Evolutionary conservation across 345 rosid genomes (phyloP).

Genomic region (Ricinus communis): DNA sequence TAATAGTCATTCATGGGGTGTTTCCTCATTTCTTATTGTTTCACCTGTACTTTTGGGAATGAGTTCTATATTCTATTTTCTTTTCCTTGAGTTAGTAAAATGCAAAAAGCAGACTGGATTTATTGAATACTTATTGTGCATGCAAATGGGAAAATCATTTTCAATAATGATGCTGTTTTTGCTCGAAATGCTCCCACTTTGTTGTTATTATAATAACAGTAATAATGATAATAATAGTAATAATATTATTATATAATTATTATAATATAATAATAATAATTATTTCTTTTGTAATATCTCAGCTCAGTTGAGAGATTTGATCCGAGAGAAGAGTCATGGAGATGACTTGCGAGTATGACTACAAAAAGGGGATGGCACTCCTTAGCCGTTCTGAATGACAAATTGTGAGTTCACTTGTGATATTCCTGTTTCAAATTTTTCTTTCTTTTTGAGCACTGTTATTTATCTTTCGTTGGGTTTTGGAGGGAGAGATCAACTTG

Average conservation of each 20-base stretch:
- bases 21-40: not conserved
- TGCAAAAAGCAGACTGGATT: not conserved
- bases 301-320: conserved; percentile 85
- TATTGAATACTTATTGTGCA: not conserved
- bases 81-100: not conserved
- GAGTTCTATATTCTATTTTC: not conserved
- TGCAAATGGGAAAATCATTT: not conserved
- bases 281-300: conserved; percentile 19
- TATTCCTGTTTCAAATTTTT: not conserved
- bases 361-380: conserved; percentile 66
- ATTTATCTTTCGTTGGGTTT: not conserved
- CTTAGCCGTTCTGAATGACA: conserved; percentile 62
- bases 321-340: conserved; percentile 78
- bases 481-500: not conserved
- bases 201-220: no score
- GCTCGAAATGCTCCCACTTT: no score
- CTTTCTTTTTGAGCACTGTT: not conserved
- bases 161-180: not conserved
- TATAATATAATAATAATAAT: not conserved
- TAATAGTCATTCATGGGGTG: no score
- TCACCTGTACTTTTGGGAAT: not conserved
- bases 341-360: conserved; percentile 52
- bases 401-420: conserved; percentile 50
- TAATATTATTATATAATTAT: no score
- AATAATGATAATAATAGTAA: no score